Evolutionary conservation across 306 rosid genomes (phyloP).

Genomic region (Castanospermum australe): DNA sequence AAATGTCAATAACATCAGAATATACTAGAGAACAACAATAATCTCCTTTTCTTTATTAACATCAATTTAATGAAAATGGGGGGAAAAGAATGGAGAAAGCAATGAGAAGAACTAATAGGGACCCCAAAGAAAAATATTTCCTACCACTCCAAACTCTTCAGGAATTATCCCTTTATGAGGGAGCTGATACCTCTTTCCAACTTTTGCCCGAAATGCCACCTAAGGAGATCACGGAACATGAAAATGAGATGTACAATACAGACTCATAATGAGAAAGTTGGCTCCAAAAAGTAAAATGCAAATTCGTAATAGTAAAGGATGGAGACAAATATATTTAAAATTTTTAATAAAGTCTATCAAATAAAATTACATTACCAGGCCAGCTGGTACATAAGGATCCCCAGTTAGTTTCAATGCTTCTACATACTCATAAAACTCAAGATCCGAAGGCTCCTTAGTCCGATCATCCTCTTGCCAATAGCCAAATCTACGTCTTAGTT

Average conservation of each 20-base stretch:
- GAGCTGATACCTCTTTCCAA: conserved; percentile 90
- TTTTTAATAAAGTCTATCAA: background rate
- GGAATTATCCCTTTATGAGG: conserved; percentile 96
- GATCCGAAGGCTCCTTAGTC: conserved; percentile 58
- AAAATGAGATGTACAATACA: conserved; percentile 21
- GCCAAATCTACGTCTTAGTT: conserved; percentile 73
- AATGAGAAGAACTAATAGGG: conserved; percentile 21
- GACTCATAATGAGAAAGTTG: no score
- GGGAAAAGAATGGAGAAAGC: conserved; percentile 1
- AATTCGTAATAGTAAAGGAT: no score
- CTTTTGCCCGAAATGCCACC: conserved; percentile 98
- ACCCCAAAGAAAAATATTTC: background rate
- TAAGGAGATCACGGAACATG: conserved; percentile 35
- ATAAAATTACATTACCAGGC: conserved; percentile 60
- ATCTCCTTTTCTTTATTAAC: background rate
- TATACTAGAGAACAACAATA: background rate
- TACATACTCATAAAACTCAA: conserved; percentile 94
- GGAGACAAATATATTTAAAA: background rate
- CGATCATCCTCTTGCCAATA: conserved; percentile 79
- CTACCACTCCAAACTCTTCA: conserved; percentile 98
- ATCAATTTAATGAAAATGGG: background rate
- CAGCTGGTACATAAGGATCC: conserved; percentile 97
- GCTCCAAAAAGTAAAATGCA: conserved; percentile 1
- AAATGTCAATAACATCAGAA: conserved; percentile 25
- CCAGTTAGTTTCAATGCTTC: conserved; percentile 94